Evolutionary conservation across 495 filamentous ascomycete genomes (phyloP).

Genomic region (Aspergillus panamensis): DNA sequence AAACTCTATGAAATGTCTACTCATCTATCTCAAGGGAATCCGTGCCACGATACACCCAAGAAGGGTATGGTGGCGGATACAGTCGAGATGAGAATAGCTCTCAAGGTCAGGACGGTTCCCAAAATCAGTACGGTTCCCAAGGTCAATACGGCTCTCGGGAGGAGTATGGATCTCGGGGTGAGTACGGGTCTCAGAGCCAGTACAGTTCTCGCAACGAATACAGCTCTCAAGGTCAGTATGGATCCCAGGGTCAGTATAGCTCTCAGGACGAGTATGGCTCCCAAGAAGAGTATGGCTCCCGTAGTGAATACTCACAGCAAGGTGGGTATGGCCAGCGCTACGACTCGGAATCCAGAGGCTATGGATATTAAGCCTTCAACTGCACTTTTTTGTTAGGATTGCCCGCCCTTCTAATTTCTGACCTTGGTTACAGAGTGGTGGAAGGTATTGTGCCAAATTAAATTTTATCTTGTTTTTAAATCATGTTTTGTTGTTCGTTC

Average conservation of each 20-base stretch:
- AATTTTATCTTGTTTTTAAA: background rate
- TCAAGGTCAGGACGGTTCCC: background rate
- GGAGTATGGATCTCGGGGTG: background rate
- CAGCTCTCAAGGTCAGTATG: constrained; percentile 1
- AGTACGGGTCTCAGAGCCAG: background rate
- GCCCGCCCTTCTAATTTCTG: background rate
- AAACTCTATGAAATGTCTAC: background rate
- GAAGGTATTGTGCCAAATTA: background rate
- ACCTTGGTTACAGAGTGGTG: background rate
- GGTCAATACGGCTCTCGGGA: constrained; percentile 4
- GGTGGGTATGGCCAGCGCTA: constrained; percentile 14
- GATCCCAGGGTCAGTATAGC: background rate
- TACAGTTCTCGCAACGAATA: background rate
- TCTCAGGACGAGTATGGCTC: constrained; percentile 6
- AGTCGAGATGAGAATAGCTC: constrained; percentile 2
- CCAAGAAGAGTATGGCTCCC: constrained; percentile 10
- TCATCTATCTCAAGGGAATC: constrained; percentile 9
- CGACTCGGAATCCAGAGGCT: constrained; percentile 13
- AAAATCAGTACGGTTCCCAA: background rate
- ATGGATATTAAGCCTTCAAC: constrained; percentile 15
- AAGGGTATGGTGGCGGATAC: constrained; percentile 1
- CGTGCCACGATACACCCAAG: constrained; percentile 2
- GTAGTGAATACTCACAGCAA: constrained; percentile 9
- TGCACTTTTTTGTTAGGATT: background rate
- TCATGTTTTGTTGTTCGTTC: background rate